Evolutionary conservation across 208 protist genomes (phyloP), one percentile per base, ranked within the genome.

Genomic region (Acanthamoeba lenticulata): DNA sequence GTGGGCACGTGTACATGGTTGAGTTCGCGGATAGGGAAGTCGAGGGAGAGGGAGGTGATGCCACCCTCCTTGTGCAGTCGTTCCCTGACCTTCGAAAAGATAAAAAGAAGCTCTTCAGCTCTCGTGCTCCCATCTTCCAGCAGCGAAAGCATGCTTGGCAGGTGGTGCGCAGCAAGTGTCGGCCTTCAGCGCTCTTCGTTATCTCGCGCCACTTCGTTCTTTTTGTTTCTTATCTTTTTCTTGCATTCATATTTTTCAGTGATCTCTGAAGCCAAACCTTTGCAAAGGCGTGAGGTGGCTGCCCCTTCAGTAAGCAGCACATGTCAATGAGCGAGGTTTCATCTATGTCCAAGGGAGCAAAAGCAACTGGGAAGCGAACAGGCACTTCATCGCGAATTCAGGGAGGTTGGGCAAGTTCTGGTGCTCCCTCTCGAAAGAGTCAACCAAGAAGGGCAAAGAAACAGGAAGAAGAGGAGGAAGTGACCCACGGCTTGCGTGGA

Each of bases 1-100:
- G 65, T 24, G 9, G 6, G 6, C 13, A 2, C 1, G 19, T 5
- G 72, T 52, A 83, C 72, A 29, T 83, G 19, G 42, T 83, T 49
- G 42, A 83, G 72, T 38, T 83, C 72, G 1, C 13, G 36, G 21
- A 83, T 83, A 27, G 72, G 72, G 40, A 83, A 83, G 72, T 83
- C 42, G 38, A 83, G 72, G 72, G 72, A 0, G 19, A 83, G 72
- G 40, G 72, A 34, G 40, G 72, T 83, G 72, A 83, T 83, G 72
- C 72, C 72, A 0, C 72, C 72, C 72, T 83, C 72, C 27, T 32
- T 5, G 40, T 83, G 72, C 34, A 83, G 72, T 40, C 72, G 34
- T n/a, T 83, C 72, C 40, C 72, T 34, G 9, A 83, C 72, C 38
- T 83, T 83, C 2, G 1, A 0, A 21, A 83, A 83, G 4, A 83